phyloP scores from a whole-genome alignment of 768 basidiomycete species.

The Macrolepiota dolichaula region DNA sequence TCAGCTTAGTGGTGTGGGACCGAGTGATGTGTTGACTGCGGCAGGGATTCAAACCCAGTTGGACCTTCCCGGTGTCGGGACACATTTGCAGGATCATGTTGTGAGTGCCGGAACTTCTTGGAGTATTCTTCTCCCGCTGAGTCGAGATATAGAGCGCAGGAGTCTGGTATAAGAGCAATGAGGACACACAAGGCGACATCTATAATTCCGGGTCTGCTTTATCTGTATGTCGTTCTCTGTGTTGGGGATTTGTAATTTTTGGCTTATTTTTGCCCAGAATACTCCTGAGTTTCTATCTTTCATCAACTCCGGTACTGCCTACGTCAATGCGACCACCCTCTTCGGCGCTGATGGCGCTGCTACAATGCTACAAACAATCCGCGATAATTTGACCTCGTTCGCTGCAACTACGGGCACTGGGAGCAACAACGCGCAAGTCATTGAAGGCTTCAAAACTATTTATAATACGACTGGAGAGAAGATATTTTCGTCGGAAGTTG shows the following conservation, averaged over 20 bases:
- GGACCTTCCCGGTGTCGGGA: constrained; percentile 58
- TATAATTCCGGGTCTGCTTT: constrained; percentile 21
- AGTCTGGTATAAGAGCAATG: constrained; percentile 19
- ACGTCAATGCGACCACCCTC: constrained; percentile 50
- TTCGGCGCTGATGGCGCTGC: constrained; percentile 28
- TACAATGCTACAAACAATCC: constrained; percentile 12
- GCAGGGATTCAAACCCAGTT: constrained; percentile 41
- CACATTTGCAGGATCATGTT: constrained; percentile 52
- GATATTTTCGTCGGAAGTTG: constrained; percentile 37
- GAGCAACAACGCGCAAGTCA: constrained; percentile 39
- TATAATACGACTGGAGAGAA: constrained; percentile 41
- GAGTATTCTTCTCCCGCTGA: neutral
- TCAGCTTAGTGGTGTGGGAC: constrained; percentile 57
- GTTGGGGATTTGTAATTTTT: no score
- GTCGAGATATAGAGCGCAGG: constrained; percentile 17
- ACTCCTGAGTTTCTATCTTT: constrained; percentile 46
- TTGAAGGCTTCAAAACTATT: constrained; percentile 54
- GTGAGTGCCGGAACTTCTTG: constrained; percentile 16
- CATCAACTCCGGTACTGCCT: constrained; percentile 63
- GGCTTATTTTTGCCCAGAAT: constrained; percentile 18
- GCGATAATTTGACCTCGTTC: constrained; percentile 11
- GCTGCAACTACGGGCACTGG: constrained; percentile 11
- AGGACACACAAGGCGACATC: constrained; percentile 27
- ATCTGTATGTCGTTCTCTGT: constrained; percentile 19
- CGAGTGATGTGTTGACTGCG: constrained; percentile 43